These are phyloP conservation scores for Colletotrichum trifolii DNA, from an alignment of 2,329 filamentous ascomycete genomes.

Conservation along the genomic window DNA sequence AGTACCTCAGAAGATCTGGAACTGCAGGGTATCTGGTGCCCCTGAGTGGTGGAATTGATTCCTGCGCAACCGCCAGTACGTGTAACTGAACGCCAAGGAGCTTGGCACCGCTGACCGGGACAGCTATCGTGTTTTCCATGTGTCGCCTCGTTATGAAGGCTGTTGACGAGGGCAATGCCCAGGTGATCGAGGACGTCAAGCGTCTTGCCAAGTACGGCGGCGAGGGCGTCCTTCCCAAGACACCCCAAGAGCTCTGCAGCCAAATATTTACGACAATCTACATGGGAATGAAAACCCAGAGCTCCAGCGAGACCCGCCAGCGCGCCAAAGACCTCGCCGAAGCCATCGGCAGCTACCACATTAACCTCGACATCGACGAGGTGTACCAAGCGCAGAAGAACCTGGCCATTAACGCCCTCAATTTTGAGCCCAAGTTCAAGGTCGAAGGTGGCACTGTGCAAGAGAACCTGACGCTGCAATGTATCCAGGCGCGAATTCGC, in stretches of 20 bases:
- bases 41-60: slow-evolving; percentile 67
- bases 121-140: slow-evolving; percentile 56
- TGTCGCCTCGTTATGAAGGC: slow-evolving; percentile 66
- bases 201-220: slow-evolving; percentile 44
- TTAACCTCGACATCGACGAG: slow-evolving; percentile 78
- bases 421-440: slow-evolving; percentile 66
- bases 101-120: background rate
- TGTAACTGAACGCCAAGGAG: background rate
- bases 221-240: slow-evolving; percentile 55
- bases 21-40: slow-evolving; percentile 67
- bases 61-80: slow-evolving; percentile 59
- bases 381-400: slow-evolving; percentile 70
- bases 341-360: slow-evolving; percentile 77
- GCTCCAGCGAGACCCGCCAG: slow-evolving; percentile 72
- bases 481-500: slow-evolving; percentile 56
- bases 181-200: slow-evolving; percentile 52
- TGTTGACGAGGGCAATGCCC: slow-evolving; percentile 53
- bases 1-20: slow-evolving; percentile 34
- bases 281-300: slow-evolving; percentile 78
- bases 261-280: slow-evolving; percentile 63
- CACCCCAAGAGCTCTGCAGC: slow-evolving; percentile 67
- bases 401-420: slow-evolving; percentile 67
- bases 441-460: slow-evolving; percentile 70
- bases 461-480: slow-evolving; percentile 73
- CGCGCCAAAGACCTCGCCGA: slow-evolving; percentile 70